Evolutionary conservation across 257 asterid species (phyloP), one percentile per base, ranked within the genome.

Genomic region (Marsdenia floribunda): DNA sequence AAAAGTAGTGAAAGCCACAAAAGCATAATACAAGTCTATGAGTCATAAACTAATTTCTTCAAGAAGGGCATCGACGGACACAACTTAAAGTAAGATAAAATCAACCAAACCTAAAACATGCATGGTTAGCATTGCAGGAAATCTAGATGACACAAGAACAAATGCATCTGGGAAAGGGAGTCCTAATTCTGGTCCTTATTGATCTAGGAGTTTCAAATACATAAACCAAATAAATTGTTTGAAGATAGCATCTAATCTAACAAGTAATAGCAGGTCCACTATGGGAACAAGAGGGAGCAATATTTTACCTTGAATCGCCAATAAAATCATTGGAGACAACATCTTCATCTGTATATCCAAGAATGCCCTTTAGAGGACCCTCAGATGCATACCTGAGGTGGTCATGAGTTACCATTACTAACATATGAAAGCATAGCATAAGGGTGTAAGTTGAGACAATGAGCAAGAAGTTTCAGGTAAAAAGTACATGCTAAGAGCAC

Each of bases 341-440:
- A 85, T 95, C 98, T 65, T 95, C 99, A 38, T 95, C 98, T 0
- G 98, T 95, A 90, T 92, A 95, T 69, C 99, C 99, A 72, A 95
- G 96, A 82, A 95, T 95, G 83, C 99, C 98, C 33, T 79, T 87
- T 79, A 92, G 75, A 15, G 96, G 92, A 75, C 98, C 97, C 82
- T 92, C 99, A 11, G 99, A 82, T 21, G 99, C 99, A 85, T 89
- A 82, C 85, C 99, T 95, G 84, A 78, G 26, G 74, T 71, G 26
- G 74, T 71, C 73, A 72, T 5, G 14, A 58, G 13, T 57, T 60
- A 44, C 26, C 13, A 46, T 52, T 9, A 42, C 22, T 37, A 1
- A 70, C 9, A 3, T 46, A 37, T 68, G 33, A 40, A 60, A 16
- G 50, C 29, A 38, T 55, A 58, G 18, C 18, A 24, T 12, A 71